phyloP scores from a whole-genome alignment of 331 rosid genomes.

The Quercus tomentella region DNA sequence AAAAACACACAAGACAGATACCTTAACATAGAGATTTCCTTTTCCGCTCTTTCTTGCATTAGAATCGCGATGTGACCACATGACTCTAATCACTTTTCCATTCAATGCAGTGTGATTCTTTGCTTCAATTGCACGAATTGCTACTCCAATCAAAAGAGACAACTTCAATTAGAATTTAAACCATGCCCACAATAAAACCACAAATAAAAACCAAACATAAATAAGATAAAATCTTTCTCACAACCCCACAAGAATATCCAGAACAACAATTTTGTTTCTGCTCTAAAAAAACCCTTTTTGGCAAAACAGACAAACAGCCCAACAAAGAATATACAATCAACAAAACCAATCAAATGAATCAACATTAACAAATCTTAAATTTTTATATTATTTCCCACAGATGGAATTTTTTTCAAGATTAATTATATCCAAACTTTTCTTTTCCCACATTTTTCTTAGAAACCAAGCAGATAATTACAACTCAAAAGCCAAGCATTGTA shows the following conservation, averaged over 20 bases:
- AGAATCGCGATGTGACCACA: constrained; percentile 83
- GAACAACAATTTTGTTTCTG: not conserved
- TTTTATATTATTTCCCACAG: not conserved
- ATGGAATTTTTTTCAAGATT: not conserved
- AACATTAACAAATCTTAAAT: not conserved
- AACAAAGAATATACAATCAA: not conserved
- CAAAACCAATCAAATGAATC: not conserved
- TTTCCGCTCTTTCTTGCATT: constrained; percentile 59
- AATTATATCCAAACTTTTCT: not conserved
- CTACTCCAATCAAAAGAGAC: constrained; percentile 27
- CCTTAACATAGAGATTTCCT: constrained; percentile 91
- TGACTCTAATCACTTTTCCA: constrained; percentile 76
- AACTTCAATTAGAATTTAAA: not conserved
- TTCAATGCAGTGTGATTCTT: constrained; percentile 56
- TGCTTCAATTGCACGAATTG: constrained; percentile 54
- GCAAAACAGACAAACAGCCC: not conserved
- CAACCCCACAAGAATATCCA: not conserved
- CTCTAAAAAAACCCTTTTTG: not conserved
- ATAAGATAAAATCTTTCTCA: not conserved
- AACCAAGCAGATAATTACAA: not conserved
- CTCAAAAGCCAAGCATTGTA: no score
- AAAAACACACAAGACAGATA: constrained; percentile 2
- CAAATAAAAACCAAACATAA: not conserved
- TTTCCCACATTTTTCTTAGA: not conserved
- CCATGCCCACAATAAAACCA: not conserved